These are phyloP conservation scores for Metschnikowia cerradonensis DNA, from an alignment of 805 yeast genomes.

Conservation along the genomic window DNA sequence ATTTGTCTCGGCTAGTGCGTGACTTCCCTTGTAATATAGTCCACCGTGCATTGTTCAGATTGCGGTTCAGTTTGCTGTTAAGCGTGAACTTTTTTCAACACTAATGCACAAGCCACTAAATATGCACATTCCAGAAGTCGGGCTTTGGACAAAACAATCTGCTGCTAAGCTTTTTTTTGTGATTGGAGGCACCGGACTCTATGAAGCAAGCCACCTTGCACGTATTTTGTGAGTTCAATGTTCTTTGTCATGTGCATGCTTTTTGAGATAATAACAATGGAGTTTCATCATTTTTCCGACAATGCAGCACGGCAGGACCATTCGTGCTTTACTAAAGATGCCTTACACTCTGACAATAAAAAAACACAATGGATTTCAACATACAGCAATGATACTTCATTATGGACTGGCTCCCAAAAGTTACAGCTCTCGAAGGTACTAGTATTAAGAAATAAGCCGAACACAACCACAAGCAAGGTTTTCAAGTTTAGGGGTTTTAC, in stretches of 20 bases:
- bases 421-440: neutral
- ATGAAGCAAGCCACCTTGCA: neutral
- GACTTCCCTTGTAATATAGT: neutral
- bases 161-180: neutral
- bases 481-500: neutral
- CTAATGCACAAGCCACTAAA: neutral
- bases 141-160: neutral
- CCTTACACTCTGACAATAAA: neutral
- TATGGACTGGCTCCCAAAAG: neutral
- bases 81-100: neutral
- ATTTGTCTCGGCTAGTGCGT: neutral
- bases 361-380: neutral
- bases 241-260: neutral
- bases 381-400: neutral
- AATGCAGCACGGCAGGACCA: neutral
- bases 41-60: slow-evolving; percentile 1
- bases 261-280: neutral
- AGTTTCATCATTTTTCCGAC: neutral
- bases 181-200: neutral
- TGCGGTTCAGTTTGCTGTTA: neutral
- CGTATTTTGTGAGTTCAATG: neutral
- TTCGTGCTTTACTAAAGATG: neutral
- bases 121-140: neutral
- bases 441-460: neutral
- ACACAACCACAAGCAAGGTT: neutral